These are phyloP conservation scores for Myxozyma neotropica DNA, from an alignment of 805 yeast genomes.

Conservation along the genomic window DNA sequence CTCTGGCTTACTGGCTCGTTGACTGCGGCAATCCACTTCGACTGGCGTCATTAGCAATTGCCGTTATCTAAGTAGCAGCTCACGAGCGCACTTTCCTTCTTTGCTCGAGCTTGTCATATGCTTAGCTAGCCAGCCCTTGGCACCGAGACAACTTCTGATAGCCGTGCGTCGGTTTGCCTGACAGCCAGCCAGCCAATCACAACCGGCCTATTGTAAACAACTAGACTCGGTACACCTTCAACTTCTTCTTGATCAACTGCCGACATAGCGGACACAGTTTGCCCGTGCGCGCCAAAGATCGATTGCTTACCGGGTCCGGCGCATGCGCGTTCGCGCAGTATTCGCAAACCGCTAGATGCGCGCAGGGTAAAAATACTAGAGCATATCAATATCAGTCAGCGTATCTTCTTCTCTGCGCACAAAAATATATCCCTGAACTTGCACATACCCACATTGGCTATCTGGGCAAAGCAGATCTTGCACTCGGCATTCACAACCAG, in stretches of 20 bases:
- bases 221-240: constrained; percentile 19
- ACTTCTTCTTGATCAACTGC: constrained; percentile 16
- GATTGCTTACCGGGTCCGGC: constrained; percentile 16
- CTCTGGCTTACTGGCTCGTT: too few species aligned
- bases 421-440: too few species aligned
- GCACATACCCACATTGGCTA: constrained; percentile 21
- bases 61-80: too few species aligned
- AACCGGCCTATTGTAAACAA: background rate
- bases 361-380: constrained; percentile 27
- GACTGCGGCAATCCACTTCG: too few species aligned
- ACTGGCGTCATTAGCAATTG: too few species aligned
- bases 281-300: constrained; percentile 23
- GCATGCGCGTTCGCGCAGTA: constrained; percentile 29
- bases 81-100: too few species aligned
- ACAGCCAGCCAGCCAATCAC: background rate
- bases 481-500: constrained; percentile 23
- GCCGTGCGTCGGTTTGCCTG: too few species aligned
- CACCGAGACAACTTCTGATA: too few species aligned
- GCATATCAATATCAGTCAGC: too few species aligned
- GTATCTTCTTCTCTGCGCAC: too few species aligned
- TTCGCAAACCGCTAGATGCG: constrained; percentile 29
- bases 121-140: too few species aligned
- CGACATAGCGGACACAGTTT: constrained; percentile 26
- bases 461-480: constrained; percentile 24
- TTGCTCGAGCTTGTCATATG: too few species aligned